Evolutionary conservation across 345 rosid species (phyloP).

Genomic region (Populus tremula): DNA sequence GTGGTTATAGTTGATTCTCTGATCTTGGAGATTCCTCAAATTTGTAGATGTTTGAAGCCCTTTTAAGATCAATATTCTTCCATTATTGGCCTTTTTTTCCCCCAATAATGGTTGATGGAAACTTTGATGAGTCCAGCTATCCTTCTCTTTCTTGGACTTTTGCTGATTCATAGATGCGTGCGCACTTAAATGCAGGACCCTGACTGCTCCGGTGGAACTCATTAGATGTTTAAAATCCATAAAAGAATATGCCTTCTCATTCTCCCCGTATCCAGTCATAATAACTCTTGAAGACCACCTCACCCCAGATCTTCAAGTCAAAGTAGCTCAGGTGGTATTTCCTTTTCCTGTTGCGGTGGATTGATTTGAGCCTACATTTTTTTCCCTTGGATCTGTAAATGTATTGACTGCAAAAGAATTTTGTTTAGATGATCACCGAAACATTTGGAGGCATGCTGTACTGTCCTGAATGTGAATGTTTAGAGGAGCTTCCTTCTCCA

Average conservation of each 20-base stretch:
- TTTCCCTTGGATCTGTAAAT: background rate
- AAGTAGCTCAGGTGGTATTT: constrained; percentile 30
- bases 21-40: background rate
- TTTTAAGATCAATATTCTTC: background rate
- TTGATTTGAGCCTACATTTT: background rate
- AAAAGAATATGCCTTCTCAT: constrained; percentile 24
- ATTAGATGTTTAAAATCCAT: constrained; percentile 24
- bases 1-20: background rate
- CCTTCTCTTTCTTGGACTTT: background rate
- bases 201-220: constrained; percentile 31
- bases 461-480: constrained; percentile 39
- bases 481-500: constrained; percentile 66
- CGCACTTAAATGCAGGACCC: constrained; percentile 16
- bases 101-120: background rate
- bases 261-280: constrained; percentile 29
- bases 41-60: background rate
- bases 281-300: constrained; percentile 36
- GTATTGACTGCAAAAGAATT: constrained; percentile 1
- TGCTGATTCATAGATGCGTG: background rate
- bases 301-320: constrained; percentile 30
- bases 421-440: constrained; percentile 52
- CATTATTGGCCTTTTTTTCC: background rate
- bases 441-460: constrained; percentile 55
- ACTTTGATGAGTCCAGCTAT: background rate
- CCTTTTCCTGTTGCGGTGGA: constrained; percentile 1